A percentile compares a stretch with the other conserved stretches of the same genome.
These are phyloP conservation scores for Flaveria brownii DNA, from an alignment of 129 eudicot species.

Conservation along the genomic window DNA sequence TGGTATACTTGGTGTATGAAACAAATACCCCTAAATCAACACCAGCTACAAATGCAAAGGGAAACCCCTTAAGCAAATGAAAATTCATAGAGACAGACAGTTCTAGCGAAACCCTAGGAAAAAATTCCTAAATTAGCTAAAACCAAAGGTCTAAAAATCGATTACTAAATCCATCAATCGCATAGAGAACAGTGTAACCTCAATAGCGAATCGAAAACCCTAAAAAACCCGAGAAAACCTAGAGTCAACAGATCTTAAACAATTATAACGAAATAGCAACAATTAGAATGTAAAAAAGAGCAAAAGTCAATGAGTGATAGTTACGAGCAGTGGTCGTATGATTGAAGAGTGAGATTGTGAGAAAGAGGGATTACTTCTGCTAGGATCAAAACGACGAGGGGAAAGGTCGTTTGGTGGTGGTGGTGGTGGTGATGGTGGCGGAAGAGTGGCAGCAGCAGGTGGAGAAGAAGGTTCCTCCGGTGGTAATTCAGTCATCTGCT, in stretches of 20 bases:
- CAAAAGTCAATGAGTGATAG: background rate
- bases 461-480: conserved; percentile 25
- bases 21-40: background rate
- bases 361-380: conserved; percentile 36
- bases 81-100: background rate
- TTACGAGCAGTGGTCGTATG: background rate
- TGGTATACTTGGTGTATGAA: no score
- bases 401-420: conserved; percentile 24
- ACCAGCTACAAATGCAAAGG: background rate
- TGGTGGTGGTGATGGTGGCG: conserved; percentile 26
- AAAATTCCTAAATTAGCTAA: background rate
- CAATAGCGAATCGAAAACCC: conserved; percentile 3
- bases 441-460: conserved; percentile 13
- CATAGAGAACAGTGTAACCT: conserved; percentile 16
- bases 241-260: background rate
- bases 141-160: background rate
- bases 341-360: background rate
- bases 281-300: conserved; percentile 1
- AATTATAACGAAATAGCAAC: background rate
- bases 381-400: conserved; percentile 39
- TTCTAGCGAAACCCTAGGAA: conserved; percentile 21
- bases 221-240: background rate
- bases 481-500: conserved; percentile 27
- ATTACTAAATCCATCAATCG: conserved; percentile 9
- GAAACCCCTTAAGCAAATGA: background rate